Evolutionary conservation across 495 filamentous ascomycete genomes (phyloP).

Genomic region (Trichocladium uniseriatum): DNA sequence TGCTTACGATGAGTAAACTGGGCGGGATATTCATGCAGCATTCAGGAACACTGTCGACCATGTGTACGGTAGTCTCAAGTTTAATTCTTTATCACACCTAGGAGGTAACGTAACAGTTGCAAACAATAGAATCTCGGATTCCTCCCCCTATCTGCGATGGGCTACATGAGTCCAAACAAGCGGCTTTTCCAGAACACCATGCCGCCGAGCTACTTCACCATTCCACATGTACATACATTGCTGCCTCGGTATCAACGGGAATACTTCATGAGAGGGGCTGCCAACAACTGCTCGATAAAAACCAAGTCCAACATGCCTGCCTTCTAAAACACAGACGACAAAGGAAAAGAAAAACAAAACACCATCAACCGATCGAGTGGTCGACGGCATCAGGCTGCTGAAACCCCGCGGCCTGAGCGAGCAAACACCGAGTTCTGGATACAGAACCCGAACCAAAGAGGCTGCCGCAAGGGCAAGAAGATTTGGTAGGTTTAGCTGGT

Average conservation of each 20-base stretch:
- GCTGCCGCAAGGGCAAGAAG: neutral
- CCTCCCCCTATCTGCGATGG: neutral
- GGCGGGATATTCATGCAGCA: no score
- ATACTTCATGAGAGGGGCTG: neutral
- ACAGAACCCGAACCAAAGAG: no score
- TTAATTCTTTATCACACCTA: no score
- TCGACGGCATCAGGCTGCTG: neutral
- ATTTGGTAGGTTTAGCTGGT: constrained; percentile 11
- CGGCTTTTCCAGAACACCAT: neutral
- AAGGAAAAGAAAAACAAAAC: neutral
- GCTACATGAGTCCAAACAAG: neutral
- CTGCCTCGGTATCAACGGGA: neutral
- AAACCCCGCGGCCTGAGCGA: constrained; percentile 8
- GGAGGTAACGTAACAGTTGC: no score
- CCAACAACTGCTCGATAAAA: neutral
- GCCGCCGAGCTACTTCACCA: neutral
- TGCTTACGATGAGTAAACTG: no score
- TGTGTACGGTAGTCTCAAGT: no score
- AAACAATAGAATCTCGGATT: no score
- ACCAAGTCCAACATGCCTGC: neutral
- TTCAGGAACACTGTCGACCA: no score
- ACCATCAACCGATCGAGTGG: neutral
- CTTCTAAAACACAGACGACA: neutral
- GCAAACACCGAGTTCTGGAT: constrained; percentile 4
- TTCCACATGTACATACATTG: neutral